These are phyloP conservation scores for Bipolaris cookei DNA, from an alignment of 2,329 filamentous ascomycete species.

Conservation along the genomic window DNA sequence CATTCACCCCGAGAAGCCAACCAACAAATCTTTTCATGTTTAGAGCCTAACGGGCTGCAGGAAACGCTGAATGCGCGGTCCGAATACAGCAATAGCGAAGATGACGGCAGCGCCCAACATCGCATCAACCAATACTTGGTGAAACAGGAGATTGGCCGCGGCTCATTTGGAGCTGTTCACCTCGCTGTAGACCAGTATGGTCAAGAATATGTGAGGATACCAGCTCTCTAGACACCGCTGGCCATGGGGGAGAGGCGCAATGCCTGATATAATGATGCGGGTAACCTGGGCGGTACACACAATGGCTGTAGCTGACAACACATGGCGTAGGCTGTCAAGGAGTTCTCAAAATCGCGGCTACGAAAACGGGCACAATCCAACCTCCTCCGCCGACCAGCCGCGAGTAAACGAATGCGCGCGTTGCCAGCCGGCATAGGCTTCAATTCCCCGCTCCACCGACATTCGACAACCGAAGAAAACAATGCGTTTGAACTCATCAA, in stretches of 20 bases:
- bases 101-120: conserved; percentile 80
- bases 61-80: conserved; percentile 92
- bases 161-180: conserved; percentile 94
- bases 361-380: conserved; percentile 90
- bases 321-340: conserved; percentile 79
- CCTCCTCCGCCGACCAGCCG: conserved; percentile 72
- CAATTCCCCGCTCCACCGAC: conserved; percentile 69
- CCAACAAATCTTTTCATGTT: not conserved
- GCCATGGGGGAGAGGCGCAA: conserved; percentile 8
- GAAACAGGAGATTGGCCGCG: conserved; percentile 92
- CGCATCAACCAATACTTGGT: conserved; percentile 95
- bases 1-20: not conserved
- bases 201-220: conserved; percentile 80
- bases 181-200: conserved; percentile 89
- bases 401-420: conserved; percentile 60
- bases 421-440: conserved; percentile 61
- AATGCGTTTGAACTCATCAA: conserved; percentile 85
- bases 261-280: conserved; percentile 28
- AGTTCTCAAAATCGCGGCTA: conserved; percentile 92
- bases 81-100: conserved; percentile 82
- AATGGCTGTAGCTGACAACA: conserved; percentile 39
- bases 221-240: conserved; percentile 22
- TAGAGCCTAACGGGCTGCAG: conserved; percentile 51
- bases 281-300: conserved; percentile 26
- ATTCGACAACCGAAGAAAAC: conserved; percentile 64